phyloP scores from a whole-genome alignment of 768 basidiomycete genomes.

The Hygrocybe coccinea region DNA sequence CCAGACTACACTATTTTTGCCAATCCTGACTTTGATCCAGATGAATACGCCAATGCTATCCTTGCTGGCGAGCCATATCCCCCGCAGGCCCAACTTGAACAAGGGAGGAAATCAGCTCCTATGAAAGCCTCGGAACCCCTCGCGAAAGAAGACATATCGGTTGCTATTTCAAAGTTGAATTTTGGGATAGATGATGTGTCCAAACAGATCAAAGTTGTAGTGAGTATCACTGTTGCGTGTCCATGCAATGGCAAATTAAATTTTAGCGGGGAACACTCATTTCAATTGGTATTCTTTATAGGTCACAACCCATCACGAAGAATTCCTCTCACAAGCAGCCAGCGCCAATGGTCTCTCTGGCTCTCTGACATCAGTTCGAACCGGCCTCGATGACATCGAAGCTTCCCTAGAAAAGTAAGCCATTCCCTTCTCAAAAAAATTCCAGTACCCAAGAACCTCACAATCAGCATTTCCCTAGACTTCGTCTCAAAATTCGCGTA shows the following conservation, averaged over 20 bases:
- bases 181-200: constrained; percentile 88
- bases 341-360: constrained; percentile 66
- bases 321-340: constrained; percentile 77
- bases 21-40: constrained; percentile 70
- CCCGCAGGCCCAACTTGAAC: constrained; percentile 30
- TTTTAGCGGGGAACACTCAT: constrained; percentile 10
- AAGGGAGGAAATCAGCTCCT: constrained; percentile 26
- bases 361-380: constrained; percentile 60
- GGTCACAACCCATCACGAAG: constrained; percentile 81
- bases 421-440: neutral
- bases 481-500: constrained; percentile 78
- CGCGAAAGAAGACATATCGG: constrained; percentile 80
- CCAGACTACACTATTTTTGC: constrained; percentile 76
- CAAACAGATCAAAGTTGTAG: constrained; percentile 82
- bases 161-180: constrained; percentile 83
- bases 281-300: constrained; percentile 33
- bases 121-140: constrained; percentile 45
- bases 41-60: constrained; percentile 87
- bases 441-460: neutral
- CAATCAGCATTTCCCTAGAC: constrained; percentile 37
- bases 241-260: neutral
- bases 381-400: constrained; percentile 70
- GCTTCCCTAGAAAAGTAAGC: constrained; percentile 71
- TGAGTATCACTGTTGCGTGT: constrained; percentile 35
- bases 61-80: constrained; percentile 79